These are phyloP conservation scores for Dryas integrifolia DNA, from an alignment of 331 rosid genomes.

Conservation along the genomic window DNA sequence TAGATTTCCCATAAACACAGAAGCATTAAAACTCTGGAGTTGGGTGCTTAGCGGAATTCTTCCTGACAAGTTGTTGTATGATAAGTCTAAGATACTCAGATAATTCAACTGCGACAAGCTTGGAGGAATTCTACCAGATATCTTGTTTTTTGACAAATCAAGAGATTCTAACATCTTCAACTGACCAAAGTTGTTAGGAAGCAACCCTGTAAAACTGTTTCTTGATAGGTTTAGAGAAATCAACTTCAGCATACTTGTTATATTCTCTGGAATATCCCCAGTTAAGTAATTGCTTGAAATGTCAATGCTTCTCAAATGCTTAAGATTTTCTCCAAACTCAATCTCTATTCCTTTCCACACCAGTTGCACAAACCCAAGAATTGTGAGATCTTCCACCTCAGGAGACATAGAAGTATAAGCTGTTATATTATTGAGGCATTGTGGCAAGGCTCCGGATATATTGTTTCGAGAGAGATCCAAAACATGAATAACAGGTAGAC, in stretches of 20 bases:
- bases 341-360: conserved; percentile 32
- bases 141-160: conserved; percentile 24
- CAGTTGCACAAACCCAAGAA: conserved; percentile 17
- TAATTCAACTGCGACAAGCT: not conserved
- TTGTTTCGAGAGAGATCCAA: conserved; percentile 44
- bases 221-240: conserved; percentile 19
- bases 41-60: conserved; percentile 17
- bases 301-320: conserved; percentile 17
- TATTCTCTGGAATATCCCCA: conserved; percentile 13
- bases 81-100: conserved; percentile 1
- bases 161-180: conserved; percentile 12
- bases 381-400: not conserved
- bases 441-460: conserved; percentile 29
- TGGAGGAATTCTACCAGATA: conserved; percentile 4
- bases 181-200: conserved; percentile 16
- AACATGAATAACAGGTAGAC: conserved; percentile 26
- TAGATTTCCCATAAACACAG: not conserved
- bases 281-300: conserved; percentile 17
- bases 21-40: conserved; percentile 11
- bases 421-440: conserved; percentile 21
- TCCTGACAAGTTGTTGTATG: conserved; percentile 17
- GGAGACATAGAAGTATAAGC: conserved; percentile 25
- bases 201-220: not conserved
- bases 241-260: not conserved
- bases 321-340: conserved; percentile 9